Conservation (phyloP, 2,329 filamentous ascomycete genomes). For the Verticillium nonalfalfae region DNA sequence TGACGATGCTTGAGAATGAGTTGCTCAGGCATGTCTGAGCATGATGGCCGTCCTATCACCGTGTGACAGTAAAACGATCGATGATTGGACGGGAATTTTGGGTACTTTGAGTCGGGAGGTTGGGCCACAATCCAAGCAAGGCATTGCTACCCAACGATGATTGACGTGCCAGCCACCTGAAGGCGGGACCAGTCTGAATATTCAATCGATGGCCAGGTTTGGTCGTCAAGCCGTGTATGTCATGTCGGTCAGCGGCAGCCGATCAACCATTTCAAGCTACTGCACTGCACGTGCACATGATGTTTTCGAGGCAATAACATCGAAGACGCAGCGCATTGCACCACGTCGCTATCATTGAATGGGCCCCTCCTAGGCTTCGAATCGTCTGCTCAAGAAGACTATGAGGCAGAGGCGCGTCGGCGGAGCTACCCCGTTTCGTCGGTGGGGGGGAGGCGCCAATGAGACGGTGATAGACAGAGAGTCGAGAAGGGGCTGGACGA, state of each 20-base stretch:
- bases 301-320: background rate
- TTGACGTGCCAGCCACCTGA: slow-evolving; percentile 5
- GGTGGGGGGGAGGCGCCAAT: background rate
- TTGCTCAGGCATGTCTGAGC: background rate
- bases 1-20: background rate
- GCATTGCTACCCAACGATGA: slow-evolving; percentile 31
- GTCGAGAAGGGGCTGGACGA: background rate
- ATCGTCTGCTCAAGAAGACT: background rate
- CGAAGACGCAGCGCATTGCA: background rate
- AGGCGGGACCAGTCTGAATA: background rate
- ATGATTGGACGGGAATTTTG: slow-evolving; percentile 6
- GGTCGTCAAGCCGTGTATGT: background rate
- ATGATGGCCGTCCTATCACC: background rate
- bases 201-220: background rate
- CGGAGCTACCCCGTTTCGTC: background rate
- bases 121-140: slow-evolving; percentile 27
- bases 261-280: background rate
- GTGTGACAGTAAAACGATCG: slow-evolving; percentile 8
- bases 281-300: background rate
- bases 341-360: background rate
- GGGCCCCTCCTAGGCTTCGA: background rate
- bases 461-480: background rate
- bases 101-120: slow-evolving; percentile 14
- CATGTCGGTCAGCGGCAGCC: background rate
- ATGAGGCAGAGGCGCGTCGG: background rate